Evolutionary conservation across 768 basidiomycete species (phyloP).

Genomic region (Pulveroboletus sp.): DNA sequence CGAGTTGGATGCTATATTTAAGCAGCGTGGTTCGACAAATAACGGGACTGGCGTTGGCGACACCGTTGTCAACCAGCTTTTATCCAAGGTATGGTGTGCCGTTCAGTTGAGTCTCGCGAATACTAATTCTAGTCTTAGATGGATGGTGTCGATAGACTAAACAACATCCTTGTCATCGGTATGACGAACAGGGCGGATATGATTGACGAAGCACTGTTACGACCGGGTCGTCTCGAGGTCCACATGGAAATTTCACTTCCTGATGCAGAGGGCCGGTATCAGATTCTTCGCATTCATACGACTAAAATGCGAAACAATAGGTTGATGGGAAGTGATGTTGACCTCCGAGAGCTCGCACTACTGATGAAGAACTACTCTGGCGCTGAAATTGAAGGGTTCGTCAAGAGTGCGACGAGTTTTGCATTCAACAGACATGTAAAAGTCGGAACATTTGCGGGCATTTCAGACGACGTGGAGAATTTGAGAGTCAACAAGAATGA

Average conservation of each 20-base stretch:
- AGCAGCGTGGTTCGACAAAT: constrained; percentile 91
- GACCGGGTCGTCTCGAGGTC: constrained; percentile 97
- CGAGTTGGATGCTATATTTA: constrained; percentile 97
- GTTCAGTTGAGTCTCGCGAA: neutral
- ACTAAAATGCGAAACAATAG: constrained; percentile 88
- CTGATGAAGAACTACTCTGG: constrained; percentile 97
- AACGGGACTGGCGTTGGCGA: constrained; percentile 97
- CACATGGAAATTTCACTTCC: constrained; percentile 99
- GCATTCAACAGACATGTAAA: constrained; percentile 98
- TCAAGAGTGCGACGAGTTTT: constrained; percentile 98
- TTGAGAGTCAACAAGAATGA: constrained; percentile 81
- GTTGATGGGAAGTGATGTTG: constrained; percentile 84
- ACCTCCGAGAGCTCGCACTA: constrained; percentile 74
- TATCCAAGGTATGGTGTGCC: constrained; percentile 71
- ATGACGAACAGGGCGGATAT: constrained; percentile 99
- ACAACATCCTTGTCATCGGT: constrained; percentile 98
- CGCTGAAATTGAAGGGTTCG: constrained; percentile 91
- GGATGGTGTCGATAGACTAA: constrained; percentile 98
- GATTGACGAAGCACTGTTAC: constrained; percentile 97
- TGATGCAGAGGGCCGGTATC: constrained; percentile 85
- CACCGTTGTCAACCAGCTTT: constrained; percentile 95
- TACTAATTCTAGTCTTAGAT: constrained; percentile 50
- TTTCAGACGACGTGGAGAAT: constrained; percentile 93
- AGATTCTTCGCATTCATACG: constrained; percentile 96
- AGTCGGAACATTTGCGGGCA: constrained; percentile 94